Percentiles rank a stretch among this genome's conserved stretches.
These are phyloP conservation scores for Dactylellina parvicollis DNA, from an alignment of 2,329 filamentous ascomycete genomes.

Conservation along the genomic window DNA sequence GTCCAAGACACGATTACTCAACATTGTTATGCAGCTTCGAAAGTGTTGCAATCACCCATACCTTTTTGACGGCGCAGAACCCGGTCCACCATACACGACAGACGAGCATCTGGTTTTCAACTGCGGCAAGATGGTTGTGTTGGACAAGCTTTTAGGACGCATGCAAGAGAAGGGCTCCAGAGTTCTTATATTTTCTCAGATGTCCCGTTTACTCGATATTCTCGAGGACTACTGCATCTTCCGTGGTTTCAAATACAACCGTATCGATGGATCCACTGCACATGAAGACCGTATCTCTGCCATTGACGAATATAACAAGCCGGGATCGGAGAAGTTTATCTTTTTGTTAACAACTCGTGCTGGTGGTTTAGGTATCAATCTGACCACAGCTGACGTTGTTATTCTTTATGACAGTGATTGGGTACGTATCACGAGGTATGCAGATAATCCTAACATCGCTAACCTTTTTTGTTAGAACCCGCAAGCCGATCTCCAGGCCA, in stretches of 20 bases:
- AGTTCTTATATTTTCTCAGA: constrained; percentile 99
- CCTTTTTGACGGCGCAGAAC: constrained; percentile 95
- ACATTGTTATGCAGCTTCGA: constrained; percentile 98
- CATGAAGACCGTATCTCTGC: constrained; percentile 97
- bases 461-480: constrained; percentile 64
- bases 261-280: constrained; percentile 94
- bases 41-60: constrained; percentile 99
- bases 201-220: constrained; percentile 96
- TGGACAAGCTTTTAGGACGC: constrained; percentile 87
- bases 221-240: constrained; percentile 98
- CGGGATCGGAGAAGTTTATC: constrained; percentile 93
- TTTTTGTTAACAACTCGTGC: constrained; percentile 95
- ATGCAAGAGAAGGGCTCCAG: constrained; percentile 87
- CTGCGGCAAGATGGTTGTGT: constrained; percentile 94
- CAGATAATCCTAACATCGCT: background rate
- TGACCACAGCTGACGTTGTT: constrained; percentile 94
- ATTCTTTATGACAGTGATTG: constrained; percentile 97
- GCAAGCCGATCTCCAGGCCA: constrained; percentile 96
- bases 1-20: constrained; percentile 94
- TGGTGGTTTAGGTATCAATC: constrained; percentile 94
- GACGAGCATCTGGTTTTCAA: constrained; percentile 96
- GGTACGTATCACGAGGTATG: constrained; percentile 60
- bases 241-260: constrained; percentile 91
- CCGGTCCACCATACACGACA: constrained; percentile 95
- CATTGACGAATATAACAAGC: constrained; percentile 98